These are phyloP conservation scores for Asterella californica DNA, from an alignment of 225 moss, liverwort and hornwort species.

Conservation along the genomic window DNA sequence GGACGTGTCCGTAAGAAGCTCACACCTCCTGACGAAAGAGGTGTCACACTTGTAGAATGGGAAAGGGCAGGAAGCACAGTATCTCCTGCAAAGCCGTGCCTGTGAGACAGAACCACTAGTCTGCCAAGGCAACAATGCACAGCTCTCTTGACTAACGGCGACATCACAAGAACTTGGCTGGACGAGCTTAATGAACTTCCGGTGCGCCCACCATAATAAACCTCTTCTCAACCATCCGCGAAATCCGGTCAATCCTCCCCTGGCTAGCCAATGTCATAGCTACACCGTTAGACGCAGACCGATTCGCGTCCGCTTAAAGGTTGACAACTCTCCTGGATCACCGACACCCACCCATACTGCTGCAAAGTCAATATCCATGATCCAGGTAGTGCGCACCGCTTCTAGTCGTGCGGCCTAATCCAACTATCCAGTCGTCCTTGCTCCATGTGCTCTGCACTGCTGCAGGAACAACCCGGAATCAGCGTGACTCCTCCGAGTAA, in stretches of 20 bases:
- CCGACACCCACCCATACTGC: not conserved
- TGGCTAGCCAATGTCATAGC: not conserved
- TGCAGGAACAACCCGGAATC: not conserved
- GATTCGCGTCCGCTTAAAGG: not conserved
- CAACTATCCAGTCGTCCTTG: too few relatives aligned
- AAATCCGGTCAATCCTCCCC: not conserved
- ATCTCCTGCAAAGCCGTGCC: not conserved
- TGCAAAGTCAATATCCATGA: not conserved
- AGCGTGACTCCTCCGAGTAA: not conserved
- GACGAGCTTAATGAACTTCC: too few relatives aligned
- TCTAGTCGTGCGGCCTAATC: not conserved
- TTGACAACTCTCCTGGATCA: not conserved
- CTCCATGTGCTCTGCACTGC: not conserved
- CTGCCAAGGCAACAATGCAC: not conserved
- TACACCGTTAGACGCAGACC: not conserved
- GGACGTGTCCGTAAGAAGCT: not conserved
- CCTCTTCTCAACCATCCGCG: not conserved
- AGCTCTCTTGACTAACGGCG: not conserved
- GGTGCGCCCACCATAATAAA: too few relatives aligned
- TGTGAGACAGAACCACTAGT: not conserved
- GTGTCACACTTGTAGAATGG: not conserved
- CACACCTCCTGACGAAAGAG: not conserved
- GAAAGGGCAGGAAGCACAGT: not conserved
- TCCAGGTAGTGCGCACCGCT: not conserved
- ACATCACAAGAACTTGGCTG: not conserved